Percentiles rank a stretch among this genome's conserved stretches.
Evolutionary conservation across 1,139 yeast genomes (phyloP).

Genomic region (Starmera stellimalicola): DNA sequence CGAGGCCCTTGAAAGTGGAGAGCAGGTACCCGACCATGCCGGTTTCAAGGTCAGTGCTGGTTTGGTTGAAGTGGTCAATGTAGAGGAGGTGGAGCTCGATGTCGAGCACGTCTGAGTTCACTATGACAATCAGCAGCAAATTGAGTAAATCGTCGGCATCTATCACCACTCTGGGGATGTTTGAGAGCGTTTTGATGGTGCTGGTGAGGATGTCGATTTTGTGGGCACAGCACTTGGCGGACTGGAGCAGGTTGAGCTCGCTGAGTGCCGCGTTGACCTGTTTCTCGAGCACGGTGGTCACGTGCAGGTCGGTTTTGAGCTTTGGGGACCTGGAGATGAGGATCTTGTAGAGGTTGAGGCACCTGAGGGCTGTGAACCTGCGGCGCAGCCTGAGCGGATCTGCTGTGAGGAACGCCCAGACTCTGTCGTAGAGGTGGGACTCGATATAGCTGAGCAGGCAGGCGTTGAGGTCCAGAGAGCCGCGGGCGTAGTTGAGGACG

Average conservation of each 20-base stretch:
- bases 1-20: slow-evolving; percentile 77
- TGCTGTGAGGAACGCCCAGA: too few species aligned
- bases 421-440: slow-evolving; percentile 53
- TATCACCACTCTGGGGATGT: slow-evolving; percentile 26
- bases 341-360: too few species aligned
- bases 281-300: slow-evolving; percentile 29
- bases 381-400: too few species aligned
- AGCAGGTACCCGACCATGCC: slow-evolving; percentile 55
- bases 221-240: slow-evolving; percentile 39
- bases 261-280: slow-evolving; percentile 44
- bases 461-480: slow-evolving; percentile 42
- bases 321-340: too few species aligned
- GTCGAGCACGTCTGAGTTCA: slow-evolving; percentile 50
- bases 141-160: slow-evolving; percentile 83
- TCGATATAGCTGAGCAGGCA: slow-evolving; percentile 67
- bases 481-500: slow-evolving; percentile 27
- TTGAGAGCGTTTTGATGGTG: slow-evolving; percentile 46
- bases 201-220: slow-evolving; percentile 46
- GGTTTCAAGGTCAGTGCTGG: slow-evolving; percentile 24
- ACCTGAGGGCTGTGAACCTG: too few species aligned
- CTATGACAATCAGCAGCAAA: slow-evolving; percentile 59
- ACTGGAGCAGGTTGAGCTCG: slow-evolving; percentile 42
- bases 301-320: slow-evolving; percentile 25
- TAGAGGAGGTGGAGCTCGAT: slow-evolving; percentile 59
- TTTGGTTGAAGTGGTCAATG: slow-evolving; percentile 51